These are phyloP conservation scores for Mercurialis annua DNA, from an alignment of 345 rosid species.

Conservation along the genomic window DNA sequence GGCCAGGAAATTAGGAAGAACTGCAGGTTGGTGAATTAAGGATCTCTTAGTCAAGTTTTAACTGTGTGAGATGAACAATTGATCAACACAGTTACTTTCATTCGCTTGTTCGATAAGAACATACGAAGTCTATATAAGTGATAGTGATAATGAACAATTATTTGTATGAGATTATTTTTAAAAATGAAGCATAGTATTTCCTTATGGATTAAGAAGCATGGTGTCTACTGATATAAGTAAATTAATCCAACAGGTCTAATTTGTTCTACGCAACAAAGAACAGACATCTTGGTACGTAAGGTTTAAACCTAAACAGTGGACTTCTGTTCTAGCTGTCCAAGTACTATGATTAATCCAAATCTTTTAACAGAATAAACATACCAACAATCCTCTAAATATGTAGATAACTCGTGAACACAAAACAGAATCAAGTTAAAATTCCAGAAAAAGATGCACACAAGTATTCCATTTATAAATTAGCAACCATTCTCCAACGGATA, in stretches of 20 bases:
- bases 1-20: constrained; percentile 50
- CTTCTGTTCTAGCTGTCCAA: not conserved
- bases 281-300: not conserved
- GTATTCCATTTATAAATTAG: not conserved
- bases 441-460: not conserved
- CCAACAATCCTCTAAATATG: not conserved
- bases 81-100: not conserved
- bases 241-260: no score
- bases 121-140: not conserved
- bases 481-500: not conserved
- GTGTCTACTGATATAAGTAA: not conserved
- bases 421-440: not conserved
- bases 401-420: not conserved
- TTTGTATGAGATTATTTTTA: constrained; percentile 2
- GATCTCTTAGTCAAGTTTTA: constrained; percentile 5
- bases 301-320: not conserved
- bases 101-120: not conserved
- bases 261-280: not conserved
- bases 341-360: not conserved
- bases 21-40: constrained; percentile 41
- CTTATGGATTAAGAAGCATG: not conserved
- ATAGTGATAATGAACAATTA: not conserved
- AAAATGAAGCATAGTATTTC: not conserved
- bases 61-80: constrained; percentile 6
- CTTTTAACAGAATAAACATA: not conserved